phyloP scores from a whole-genome alignment of 805 yeast species.

The Zygoascus biomembranicola region DNA sequence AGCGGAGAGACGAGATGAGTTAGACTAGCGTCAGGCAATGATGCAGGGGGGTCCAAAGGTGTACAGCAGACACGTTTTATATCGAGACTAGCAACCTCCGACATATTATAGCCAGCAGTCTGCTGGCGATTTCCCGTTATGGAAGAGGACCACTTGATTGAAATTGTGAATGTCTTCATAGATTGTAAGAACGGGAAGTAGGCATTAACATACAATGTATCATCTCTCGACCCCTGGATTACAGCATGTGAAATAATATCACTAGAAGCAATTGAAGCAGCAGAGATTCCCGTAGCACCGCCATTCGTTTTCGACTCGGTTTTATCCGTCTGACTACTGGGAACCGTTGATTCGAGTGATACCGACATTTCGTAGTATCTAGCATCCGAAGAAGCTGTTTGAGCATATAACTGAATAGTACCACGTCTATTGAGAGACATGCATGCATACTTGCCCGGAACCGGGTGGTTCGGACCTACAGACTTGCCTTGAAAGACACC shows the following conservation, averaged over 20 bases:
- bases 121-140: constrained; percentile 6
- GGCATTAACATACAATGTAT: constrained; percentile 22
- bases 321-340: not conserved
- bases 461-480: constrained; percentile 59
- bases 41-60: constrained; percentile 5
- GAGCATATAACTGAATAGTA: constrained; percentile 21
- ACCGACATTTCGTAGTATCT: constrained; percentile 25
- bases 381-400: constrained; percentile 12
- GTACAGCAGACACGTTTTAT: constrained; percentile 7
- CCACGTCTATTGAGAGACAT: constrained; percentile 60
- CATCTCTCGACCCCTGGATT: constrained; percentile 20
- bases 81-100: constrained; percentile 9
- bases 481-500: constrained; percentile 52
- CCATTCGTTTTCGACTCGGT: not conserved
- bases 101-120: constrained; percentile 3
- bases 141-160: constrained; percentile 22
- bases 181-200: constrained; percentile 16
- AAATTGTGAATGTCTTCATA: constrained; percentile 22
- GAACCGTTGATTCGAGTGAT: constrained; percentile 38
- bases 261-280: not conserved
- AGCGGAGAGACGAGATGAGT: constrained; percentile 10
- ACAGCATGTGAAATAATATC: constrained; percentile 22
- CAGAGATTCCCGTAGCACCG: not conserved
- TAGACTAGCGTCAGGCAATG: constrained; percentile 5
- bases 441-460: constrained; percentile 61